Evolutionary conservation across 2,329 filamentous ascomycete species (phyloP).

Genomic region (Colletotrichum sojae): DNA sequence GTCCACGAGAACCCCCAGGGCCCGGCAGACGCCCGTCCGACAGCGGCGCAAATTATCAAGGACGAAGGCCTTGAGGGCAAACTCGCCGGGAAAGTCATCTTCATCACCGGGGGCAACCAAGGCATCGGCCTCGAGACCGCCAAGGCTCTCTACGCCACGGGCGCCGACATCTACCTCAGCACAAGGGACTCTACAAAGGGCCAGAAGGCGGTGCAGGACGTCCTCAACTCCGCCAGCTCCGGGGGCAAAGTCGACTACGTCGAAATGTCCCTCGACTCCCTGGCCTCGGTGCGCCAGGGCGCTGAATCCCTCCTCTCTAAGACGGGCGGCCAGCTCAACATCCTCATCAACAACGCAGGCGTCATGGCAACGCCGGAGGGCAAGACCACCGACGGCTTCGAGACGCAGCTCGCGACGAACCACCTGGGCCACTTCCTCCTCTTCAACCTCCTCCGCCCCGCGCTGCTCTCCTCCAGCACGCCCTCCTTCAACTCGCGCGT

Average conservation of each 20-base stretch:
- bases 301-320: conserved; percentile 49
- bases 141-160: conserved; percentile 52
- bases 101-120: conserved; percentile 55
- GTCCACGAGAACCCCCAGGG: conserved; percentile 24
- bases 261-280: conserved; percentile 29
- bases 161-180: conserved; percentile 53
- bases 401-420: conserved; percentile 65
- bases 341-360: conserved; percentile 57
- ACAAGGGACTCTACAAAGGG: conserved; percentile 52
- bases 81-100: conserved; percentile 51
- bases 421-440: conserved; percentile 68
- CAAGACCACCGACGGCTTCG: conserved; percentile 42
- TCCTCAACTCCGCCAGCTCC: conserved; percentile 17
- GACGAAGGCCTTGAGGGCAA: conserved; percentile 30
- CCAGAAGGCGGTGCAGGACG: conserved; percentile 44
- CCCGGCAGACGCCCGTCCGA: conserved; percentile 39
- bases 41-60: conserved; percentile 37
- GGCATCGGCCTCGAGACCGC: conserved; percentile 56
- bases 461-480: conserved; percentile 55
- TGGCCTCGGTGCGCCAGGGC: conserved; percentile 44
- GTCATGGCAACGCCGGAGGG: conserved; percentile 34
- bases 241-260: not conserved
- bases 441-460: conserved; percentile 63
- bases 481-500: conserved; percentile 60
- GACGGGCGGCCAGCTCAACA: conserved; percentile 45